phyloP scores from a whole-genome alignment of 257 asterid species.

The Solanum chilense region DNA sequence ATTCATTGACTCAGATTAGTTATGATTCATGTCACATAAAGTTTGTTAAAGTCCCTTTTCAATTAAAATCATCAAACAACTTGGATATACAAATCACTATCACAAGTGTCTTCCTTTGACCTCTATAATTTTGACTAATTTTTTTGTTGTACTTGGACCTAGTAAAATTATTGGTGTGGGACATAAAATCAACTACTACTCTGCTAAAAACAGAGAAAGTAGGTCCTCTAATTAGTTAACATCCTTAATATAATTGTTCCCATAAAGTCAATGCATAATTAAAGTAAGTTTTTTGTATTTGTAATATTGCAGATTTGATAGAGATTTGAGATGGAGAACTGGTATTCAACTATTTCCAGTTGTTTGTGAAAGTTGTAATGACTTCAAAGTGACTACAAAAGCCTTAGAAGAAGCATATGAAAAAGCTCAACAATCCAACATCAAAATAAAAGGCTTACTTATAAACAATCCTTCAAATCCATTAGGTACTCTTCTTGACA shows the following conservation, averaged over 20 bases:
- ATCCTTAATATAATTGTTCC: too few relatives aligned
- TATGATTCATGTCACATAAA: too few relatives aligned
- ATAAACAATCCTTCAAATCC: constrained; percentile 88
- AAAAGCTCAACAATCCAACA: constrained; percentile 42
- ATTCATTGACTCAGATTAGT: background rate
- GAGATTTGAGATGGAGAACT: constrained; percentile 84
- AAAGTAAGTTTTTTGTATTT: background rate
- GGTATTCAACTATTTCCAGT: constrained; percentile 56
- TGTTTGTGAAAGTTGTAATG: constrained; percentile 52
- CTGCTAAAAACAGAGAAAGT: background rate
- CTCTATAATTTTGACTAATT: background rate
- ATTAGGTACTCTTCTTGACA: constrained; percentile 58
- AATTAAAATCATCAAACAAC: background rate
- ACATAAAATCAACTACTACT: background rate
- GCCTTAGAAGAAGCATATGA: constrained; percentile 55
- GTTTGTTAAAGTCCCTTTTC: background rate
- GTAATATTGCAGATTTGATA: constrained; percentile 45
- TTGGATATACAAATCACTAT: background rate
- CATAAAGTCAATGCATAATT: background rate
- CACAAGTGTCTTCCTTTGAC: background rate
- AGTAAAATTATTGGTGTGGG: constrained; percentile 13
- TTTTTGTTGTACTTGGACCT: background rate
- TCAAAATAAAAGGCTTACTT: constrained; percentile 55
- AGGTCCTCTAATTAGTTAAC: background rate
- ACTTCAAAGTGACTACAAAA: constrained; percentile 41